A percentile compares a stretch with the other conserved stretches of the same genome.
Evolutionary conservation across 2,329 filamentous ascomycete genomes (phyloP).

Genomic region (Ophiocordyceps camponoti-floridani): DNA sequence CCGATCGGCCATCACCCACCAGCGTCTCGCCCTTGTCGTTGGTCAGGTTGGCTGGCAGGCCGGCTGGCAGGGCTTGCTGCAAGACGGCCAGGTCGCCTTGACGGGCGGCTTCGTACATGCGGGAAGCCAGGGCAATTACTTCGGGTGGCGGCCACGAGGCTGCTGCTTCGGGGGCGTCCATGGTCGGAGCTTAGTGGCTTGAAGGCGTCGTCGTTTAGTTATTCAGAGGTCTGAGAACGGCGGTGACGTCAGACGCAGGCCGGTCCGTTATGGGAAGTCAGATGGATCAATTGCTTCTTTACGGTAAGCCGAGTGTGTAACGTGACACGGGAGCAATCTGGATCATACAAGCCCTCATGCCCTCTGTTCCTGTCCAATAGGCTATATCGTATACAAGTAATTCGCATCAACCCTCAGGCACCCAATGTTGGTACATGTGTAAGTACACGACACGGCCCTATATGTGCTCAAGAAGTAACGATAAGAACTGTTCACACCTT

Average conservation of each 20-base stretch:
- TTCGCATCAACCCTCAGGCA: too few species aligned
- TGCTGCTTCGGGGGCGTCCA: neutral
- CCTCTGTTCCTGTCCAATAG: too few species aligned
- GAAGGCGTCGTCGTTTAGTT: too few species aligned
- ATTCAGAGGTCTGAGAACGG: too few species aligned
- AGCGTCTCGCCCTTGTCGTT: slow-evolving; percentile 60
- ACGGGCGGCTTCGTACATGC: slow-evolving; percentile 50
- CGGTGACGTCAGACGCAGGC: too few species aligned
- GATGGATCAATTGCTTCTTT: too few species aligned
- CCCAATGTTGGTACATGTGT: neutral
- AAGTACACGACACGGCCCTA: neutral
- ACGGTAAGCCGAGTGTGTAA: too few species aligned
- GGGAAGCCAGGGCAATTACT: slow-evolving; percentile 45
- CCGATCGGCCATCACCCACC: slow-evolving; percentile 19
- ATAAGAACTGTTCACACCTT: slow-evolving; percentile 11
- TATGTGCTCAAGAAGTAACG: too few species aligned
- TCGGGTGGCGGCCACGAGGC: slow-evolving; percentile 22
- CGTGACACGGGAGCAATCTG: too few species aligned
- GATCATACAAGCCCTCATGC: too few species aligned
- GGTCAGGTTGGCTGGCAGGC: slow-evolving; percentile 51
- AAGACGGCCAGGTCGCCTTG: slow-evolving; percentile 38
- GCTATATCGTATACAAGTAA: too few species aligned
- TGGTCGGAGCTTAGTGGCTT: neutral
- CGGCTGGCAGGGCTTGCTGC: slow-evolving; percentile 43
- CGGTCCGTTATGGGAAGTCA: too few species aligned